phyloP scores from a whole-genome alignment of 2,329 filamentous ascomycete genomes.

The Botryotinia convoluta region DNA sequence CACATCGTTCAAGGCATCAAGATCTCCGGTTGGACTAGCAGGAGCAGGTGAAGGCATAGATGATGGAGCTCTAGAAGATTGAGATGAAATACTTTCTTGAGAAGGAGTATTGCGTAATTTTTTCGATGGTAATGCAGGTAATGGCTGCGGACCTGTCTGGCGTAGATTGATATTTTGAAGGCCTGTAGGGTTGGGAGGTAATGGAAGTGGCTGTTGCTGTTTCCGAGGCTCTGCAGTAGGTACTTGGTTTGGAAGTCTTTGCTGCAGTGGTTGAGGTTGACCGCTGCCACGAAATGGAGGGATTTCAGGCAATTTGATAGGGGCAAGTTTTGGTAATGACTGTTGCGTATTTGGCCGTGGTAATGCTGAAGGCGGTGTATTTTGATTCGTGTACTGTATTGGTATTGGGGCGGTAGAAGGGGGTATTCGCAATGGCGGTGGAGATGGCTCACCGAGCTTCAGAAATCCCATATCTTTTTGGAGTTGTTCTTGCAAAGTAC shows the following conservation, averaged over 20 bases:
- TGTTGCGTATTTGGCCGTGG: conserved; percentile 38
- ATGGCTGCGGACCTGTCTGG: conserved; percentile 33
- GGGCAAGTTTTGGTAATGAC: conserved; percentile 38
- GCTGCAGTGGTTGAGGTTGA: conserved; percentile 33
- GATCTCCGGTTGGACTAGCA: conserved; percentile 60
- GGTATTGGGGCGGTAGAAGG: conserved; percentile 23
- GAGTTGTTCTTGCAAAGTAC: conserved; percentile 60
- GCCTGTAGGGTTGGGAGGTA: conserved; percentile 22
- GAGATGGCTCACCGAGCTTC: conserved; percentile 44
- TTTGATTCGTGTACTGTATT: conserved; percentile 29
- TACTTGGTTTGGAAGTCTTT: conserved; percentile 35
- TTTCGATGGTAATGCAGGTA: conserved; percentile 38
- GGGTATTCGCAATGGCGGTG: conserved; percentile 28
- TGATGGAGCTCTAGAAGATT: conserved; percentile 41
- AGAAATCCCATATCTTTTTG: conserved; percentile 59
- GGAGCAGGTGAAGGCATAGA: conserved; percentile 58
- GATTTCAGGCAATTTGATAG: conserved; percentile 40
- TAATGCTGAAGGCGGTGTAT: conserved; percentile 25
- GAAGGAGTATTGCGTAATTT: conserved; percentile 37
- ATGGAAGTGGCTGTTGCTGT: conserved; percentile 29
- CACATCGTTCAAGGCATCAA: conserved; percentile 86
- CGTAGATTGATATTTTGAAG: conserved; percentile 35
- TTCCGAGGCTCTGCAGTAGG: conserved; percentile 32
- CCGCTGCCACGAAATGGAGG: conserved; percentile 39
- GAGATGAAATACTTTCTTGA: conserved; percentile 31